Evolutionary conservation across 2,329 filamentous ascomycete genomes (phyloP).

Genomic region (Emmonsia crescens): DNA sequence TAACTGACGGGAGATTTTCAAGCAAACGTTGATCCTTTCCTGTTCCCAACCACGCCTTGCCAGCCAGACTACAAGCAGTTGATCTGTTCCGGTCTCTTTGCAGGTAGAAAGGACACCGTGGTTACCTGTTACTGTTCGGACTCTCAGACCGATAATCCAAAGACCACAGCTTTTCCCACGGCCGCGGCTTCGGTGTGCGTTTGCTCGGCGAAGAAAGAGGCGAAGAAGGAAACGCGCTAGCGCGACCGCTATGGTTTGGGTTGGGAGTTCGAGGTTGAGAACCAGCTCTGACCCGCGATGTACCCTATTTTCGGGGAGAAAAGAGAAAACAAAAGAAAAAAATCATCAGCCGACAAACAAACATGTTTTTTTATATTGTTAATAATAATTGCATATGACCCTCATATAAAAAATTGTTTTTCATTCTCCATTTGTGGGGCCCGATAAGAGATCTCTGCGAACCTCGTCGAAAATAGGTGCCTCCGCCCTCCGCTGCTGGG

Average conservation of each 20-base stretch:
- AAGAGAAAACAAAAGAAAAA: constrained; percentile 3
- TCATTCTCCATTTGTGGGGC: constrained; percentile 22
- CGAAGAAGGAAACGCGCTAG: constrained; percentile 10
- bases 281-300: not conserved
- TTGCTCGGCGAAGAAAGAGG: constrained; percentile 20
- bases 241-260: constrained; percentile 6
- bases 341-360: constrained; percentile 10
- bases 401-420: not conserved
- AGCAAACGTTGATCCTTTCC: not conserved
- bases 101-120: not conserved
- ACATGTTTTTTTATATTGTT: not conserved
- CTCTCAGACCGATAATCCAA: constrained; percentile 32
- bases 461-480: constrained; percentile 37
- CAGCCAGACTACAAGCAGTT: not conserved
- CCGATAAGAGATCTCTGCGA: constrained; percentile 37
- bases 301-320: constrained; percentile 9
- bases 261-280: constrained; percentile 14
- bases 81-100: not conserved
- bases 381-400: not conserved
- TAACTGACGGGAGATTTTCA: not conserved
- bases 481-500: constrained; percentile 26
- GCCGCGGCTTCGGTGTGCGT: constrained; percentile 19
- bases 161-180: constrained; percentile 36
- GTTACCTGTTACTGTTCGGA: constrained; percentile 12
- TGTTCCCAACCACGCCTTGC: not conserved